These are phyloP conservation scores for Monosporascus sp. DNA, from an alignment of 2,329 filamentous ascomycete species.

Conservation along the genomic window DNA sequence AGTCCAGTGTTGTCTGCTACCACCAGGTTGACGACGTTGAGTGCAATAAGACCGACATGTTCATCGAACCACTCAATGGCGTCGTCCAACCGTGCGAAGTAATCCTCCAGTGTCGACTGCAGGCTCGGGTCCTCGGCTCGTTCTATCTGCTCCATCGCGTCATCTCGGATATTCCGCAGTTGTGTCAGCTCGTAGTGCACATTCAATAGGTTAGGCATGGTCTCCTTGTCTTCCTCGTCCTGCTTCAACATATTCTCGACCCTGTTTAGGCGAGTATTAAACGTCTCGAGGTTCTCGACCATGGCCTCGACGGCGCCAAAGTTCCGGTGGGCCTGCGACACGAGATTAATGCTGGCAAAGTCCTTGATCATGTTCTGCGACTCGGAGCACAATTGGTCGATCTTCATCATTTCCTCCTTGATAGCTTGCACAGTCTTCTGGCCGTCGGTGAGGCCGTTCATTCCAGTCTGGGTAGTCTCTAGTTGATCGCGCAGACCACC, in stretches of 20 bases:
- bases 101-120: slow-evolving; percentile 79
- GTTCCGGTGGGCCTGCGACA: slow-evolving; percentile 92
- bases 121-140: slow-evolving; percentile 67
- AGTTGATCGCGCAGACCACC: slow-evolving; percentile 86
- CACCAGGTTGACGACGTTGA: slow-evolving; percentile 84
- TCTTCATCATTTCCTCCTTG: slow-evolving; percentile 98
- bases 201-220: slow-evolving; percentile 84
- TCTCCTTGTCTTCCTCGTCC: slow-evolving; percentile 80
- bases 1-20: slow-evolving; percentile 82
- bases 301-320: slow-evolving; percentile 92
- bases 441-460: slow-evolving; percentile 81
- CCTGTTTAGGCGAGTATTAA: slow-evolving; percentile 69
- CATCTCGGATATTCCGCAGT: slow-evolving; percentile 88
- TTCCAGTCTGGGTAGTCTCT: slow-evolving; percentile 88
- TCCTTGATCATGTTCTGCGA: slow-evolving; percentile 96
- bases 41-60: slow-evolving; percentile 80
- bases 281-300: slow-evolving; percentile 83
- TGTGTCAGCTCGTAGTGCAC: slow-evolving; percentile 91
- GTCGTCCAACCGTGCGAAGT: slow-evolving; percentile 80
- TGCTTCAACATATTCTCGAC: slow-evolving; percentile 75
- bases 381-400: slow-evolving; percentile 94
- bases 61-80: slow-evolving; percentile 94
- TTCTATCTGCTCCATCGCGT: slow-evolving; percentile 94
- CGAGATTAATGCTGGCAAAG: slow-evolving; percentile 86
- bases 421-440: slow-evolving; percentile 89